Base-by-base conservation (phyloP, 148 eudicot genomes). In the Amaranthus hypochondriacus region DNA sequence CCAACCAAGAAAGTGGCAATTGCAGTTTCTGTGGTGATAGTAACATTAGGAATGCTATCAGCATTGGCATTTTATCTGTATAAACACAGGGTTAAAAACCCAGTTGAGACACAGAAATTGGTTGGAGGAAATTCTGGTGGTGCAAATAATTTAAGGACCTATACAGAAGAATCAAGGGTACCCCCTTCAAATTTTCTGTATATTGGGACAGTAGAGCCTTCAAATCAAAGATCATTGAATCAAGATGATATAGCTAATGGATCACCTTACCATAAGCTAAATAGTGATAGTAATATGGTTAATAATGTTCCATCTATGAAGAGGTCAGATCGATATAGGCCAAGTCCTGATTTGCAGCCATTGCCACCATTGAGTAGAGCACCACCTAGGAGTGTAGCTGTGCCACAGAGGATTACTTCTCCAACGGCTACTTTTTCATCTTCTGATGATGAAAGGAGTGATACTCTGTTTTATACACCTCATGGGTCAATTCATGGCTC, bases 341-440 rank as follows among this genome's bases (percentile, higher is more conserved):
- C 98, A 2, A 91, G 95, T 61, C 96, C 98, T 12, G 97, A 89
- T 7, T 88, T 89, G 62, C 94, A 89, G 69, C 97, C 98, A 2
- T 85, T 91, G 66, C 98, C 96, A 14, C 98, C 95, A 14, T 58
- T 92, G 64, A 72, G 74, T 46, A 89, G 89, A 70, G 87, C 93
- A 9, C 86, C 82, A 9, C 81, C 87, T 5, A 72, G 75, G 53
- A 75, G 46, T 48, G 77, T 78, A 49, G 86, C 88, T 8, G 70
- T 67, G 56, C 44, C 70, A 50, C 56, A 66, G 42, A 64, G 80
- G 70, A 73, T 60, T 42, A 56, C 42, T 82, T 89, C 97, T 13
- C 91, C 97, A 14, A 85, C 92, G 3, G 83, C 86, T 3, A 78
- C 80, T 3, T 79, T 86, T 75, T 85, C 90, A 4, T 86, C 90